A percentile compares a stretch with the other conserved stretches of the same genome.
These are phyloP conservation scores for Fagopyrum esculentum DNA, from an alignment of 148 eudicot genomes.

Conservation along the genomic window DNA sequence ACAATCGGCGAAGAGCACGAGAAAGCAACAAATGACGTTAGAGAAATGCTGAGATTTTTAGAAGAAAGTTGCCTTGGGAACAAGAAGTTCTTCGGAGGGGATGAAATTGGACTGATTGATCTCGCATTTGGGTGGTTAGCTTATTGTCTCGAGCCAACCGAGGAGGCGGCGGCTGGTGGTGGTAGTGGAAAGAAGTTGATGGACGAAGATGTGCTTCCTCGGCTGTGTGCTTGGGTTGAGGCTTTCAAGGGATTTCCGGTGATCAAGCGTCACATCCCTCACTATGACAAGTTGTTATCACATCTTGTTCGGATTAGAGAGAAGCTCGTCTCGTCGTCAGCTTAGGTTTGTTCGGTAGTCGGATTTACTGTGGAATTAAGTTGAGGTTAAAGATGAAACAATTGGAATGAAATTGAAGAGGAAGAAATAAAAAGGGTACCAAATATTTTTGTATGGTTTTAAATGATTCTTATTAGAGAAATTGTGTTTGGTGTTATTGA, in stretches of 20 bases:
- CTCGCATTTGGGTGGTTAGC: background rate
- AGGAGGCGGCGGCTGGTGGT: background rate
- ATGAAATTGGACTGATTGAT: background rate
- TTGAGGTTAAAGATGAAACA: no score
- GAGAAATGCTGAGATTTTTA: background rate
- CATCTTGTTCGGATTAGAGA: background rate
- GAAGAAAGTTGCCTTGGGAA: background rate
- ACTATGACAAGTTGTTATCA: background rate
- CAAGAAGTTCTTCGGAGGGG: background rate
- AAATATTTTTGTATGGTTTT: no score
- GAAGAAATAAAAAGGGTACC: no score
- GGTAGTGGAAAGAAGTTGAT: background rate
- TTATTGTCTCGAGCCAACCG: background rate
- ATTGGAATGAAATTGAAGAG: no score
- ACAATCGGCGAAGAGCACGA: background rate
- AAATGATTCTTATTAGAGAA: no score
- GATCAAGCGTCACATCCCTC: background rate
- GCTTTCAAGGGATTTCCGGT: background rate
- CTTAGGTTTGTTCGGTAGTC: no score
- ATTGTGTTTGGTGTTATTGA: no score
- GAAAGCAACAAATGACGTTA: background rate
- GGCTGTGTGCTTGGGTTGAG: background rate
- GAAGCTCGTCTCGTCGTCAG: background rate
- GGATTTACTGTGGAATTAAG: no score
- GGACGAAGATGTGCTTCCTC: background rate